Evolutionary conservation across 768 basidiomycete genomes (phyloP).

Genomic region (Dictyophora rubrovolvata): DNA sequence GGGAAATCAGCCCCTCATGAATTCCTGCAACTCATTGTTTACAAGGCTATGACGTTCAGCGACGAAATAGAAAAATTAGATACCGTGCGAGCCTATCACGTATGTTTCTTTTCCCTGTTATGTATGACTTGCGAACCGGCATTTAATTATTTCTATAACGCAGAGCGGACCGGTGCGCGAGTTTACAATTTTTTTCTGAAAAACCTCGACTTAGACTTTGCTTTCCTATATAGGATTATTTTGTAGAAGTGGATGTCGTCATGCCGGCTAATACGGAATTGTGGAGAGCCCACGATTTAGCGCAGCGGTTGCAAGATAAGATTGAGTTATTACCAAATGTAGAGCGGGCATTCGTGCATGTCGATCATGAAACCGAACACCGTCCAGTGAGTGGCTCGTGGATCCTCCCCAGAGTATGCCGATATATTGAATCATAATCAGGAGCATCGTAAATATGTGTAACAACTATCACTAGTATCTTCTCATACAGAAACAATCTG

Average conservation of each 20-base stretch:
- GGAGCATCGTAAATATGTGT: constrained; percentile 12
- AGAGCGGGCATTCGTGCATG: constrained; percentile 89
- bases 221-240: constrained; percentile 50
- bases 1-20: constrained; percentile 90
- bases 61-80: constrained; percentile 80
- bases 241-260: constrained; percentile 93
- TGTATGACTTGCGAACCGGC: neutral
- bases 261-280: constrained; percentile 83
- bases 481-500: neutral
- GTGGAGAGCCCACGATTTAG: constrained; percentile 80
- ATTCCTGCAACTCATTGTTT: constrained; percentile 83
- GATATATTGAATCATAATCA: neutral
- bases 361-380: constrained; percentile 91
- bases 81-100: constrained; percentile 89
- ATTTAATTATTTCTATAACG: too few species aligned
- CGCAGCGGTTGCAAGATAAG: constrained; percentile 78
- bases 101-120: constrained; percentile 16
- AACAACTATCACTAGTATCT: neutral
- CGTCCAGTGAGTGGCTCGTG: constrained; percentile 33
- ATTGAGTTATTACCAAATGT: constrained; percentile 85
- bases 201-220: neutral
- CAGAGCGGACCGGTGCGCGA: too few species aligned
- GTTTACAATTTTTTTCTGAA: too few species aligned
- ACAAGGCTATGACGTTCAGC: constrained; percentile 87
- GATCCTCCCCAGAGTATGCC: neutral